Evolutionary conservation across 2,329 filamentous ascomycete genomes (phyloP).

Genomic region (Aspergillus proliferans): DNA sequence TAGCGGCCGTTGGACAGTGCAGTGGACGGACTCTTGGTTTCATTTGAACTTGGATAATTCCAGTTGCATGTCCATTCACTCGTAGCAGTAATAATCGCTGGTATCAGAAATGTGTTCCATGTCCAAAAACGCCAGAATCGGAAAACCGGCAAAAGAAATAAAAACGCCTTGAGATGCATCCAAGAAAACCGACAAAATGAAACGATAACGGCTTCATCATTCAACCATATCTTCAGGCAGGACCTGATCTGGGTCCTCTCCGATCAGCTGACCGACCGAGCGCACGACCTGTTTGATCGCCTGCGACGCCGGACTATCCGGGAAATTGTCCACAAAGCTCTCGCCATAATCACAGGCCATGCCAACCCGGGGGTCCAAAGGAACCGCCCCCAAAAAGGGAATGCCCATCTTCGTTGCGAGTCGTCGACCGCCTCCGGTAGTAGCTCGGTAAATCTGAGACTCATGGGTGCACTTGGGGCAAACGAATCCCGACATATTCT

Average conservation of each 20-base stretch:
- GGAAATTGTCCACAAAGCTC: constrained; percentile 91
- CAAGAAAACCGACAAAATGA: constrained; percentile 2
- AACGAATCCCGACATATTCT: constrained; percentile 98
- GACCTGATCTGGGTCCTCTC: constrained; percentile 52
- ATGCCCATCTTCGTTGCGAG: constrained; percentile 82
- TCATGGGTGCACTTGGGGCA: constrained; percentile 82
- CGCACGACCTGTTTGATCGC: constrained; percentile 77
- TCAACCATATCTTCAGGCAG: constrained; percentile 28
- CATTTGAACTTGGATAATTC: too few relatives aligned
- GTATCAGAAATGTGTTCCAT: constrained; percentile 14
- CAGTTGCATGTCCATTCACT: not conserved
- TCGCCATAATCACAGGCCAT: constrained; percentile 97
- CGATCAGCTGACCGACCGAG: constrained; percentile 61
- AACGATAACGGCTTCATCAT: constrained; percentile 12
- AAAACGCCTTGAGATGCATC: not conserved
- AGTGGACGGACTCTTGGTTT: not conserved
- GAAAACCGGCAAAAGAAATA: constrained; percentile 5
- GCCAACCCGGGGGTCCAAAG: constrained; percentile 85
- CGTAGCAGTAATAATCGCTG: constrained; percentile 5
- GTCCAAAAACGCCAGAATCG: constrained; percentile 15
- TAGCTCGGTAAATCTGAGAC: constrained; percentile 80
- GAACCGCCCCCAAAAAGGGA: constrained; percentile 82
- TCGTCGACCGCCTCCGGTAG: constrained; percentile 76
- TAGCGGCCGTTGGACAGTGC: not conserved
- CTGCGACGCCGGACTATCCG: constrained; percentile 81